Base-by-base conservation (phyloP, 495 filamentous ascomycete species). In the Endocarpon pusillum region DNA sequence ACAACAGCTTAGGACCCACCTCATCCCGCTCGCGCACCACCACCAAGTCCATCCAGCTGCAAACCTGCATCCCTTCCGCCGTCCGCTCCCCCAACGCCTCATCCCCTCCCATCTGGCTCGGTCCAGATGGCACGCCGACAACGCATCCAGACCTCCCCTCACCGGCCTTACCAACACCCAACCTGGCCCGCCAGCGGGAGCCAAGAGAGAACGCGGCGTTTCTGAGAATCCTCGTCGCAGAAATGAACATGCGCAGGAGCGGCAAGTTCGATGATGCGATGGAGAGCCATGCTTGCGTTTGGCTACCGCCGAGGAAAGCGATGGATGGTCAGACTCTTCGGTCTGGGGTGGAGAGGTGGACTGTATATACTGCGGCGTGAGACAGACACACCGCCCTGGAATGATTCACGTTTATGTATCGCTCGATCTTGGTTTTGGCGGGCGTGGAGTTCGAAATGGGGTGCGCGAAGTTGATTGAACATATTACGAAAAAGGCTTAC, bases 161-260 rank as follows among this genome's bases (percentile, higher is more conserved):
- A 24, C 58, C 64, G 8, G 59, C 64, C 30, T n/a, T n/a, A n/a
- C 27, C 34, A 21, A 40, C 51, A 19, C 53, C 58, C 0, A 58
- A 68, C 2, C 53, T 66, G 34, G 64, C 78, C 8, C 75, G 83
- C 10, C 86, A 86, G 49, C 73, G 89, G 10, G 89, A 94, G 51
- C 72, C 82, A 42, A 71, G 89, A 23, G 89, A 97, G 51, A 97
- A 97, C 49, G 71, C 78, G 17, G 78, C 94, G 43, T 97, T 96
- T 57, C 73, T 97, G 33, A 73, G 89, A 19, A 76, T 96, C 45
- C 81, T 91, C 19, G 87, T 94, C 35, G 66, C 94, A 46, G 89
- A 97, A 57, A 93, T 94, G 79, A 81, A 87, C 38, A 97, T 97
- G 89, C 77, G 86, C 20, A 75, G 82, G 44, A 68, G 65, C 28